Percentiles rank a stretch among this genome's conserved stretches.
Conservation (phyloP, 2,329 filamentous ascomycete species). For the Fusarium oligoseptatum region DNA sequence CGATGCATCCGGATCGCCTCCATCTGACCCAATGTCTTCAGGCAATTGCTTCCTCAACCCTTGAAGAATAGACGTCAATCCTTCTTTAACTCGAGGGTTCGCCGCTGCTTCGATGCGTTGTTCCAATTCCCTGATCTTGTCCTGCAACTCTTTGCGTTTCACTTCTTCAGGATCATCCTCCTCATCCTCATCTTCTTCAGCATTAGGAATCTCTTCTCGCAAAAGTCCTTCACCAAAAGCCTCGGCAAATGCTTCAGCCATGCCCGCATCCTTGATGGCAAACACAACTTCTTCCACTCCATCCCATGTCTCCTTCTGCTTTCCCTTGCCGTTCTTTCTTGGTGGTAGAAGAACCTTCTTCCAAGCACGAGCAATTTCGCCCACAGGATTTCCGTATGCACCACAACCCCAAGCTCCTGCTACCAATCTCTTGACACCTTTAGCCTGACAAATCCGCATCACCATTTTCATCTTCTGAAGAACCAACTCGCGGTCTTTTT, state of each 20-base stretch:
- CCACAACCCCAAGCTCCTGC: conserved; percentile 76
- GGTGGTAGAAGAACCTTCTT: conserved; percentile 47
- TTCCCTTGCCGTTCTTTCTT: conserved; percentile 25
- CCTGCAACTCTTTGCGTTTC: conserved; percentile 21
- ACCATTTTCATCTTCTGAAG: conserved; percentile 70
- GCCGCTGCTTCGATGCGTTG: conserved; percentile 15
- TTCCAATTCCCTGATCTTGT: conserved; percentile 37
- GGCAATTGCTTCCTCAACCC: conserved; percentile 28
- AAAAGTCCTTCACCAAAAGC: conserved; percentile 57
- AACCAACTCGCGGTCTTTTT: conserved; percentile 64
- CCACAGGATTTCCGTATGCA: conserved; percentile 72
- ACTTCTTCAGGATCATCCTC: conserved; percentile 9
- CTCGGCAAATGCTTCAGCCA: conserved; percentile 65
- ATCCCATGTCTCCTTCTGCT: conserved; percentile 41
- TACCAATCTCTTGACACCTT: conserved; percentile 63
- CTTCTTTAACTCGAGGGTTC: conserved; percentile 28
- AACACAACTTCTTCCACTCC: conserved; percentile 64
- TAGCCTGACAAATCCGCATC: conserved; percentile 63
- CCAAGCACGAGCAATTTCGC: conserved; percentile 69
- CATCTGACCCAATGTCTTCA: neutral
- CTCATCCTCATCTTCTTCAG: neutral
- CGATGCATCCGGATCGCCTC: neutral
- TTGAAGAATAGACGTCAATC: conserved; percentile 18
- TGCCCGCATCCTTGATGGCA: conserved; percentile 65
- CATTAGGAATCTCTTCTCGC: neutral